Evolutionary conservation across 108 stramenopile species (phyloP).

Genomic region (Cyclotella baltica): DNA sequence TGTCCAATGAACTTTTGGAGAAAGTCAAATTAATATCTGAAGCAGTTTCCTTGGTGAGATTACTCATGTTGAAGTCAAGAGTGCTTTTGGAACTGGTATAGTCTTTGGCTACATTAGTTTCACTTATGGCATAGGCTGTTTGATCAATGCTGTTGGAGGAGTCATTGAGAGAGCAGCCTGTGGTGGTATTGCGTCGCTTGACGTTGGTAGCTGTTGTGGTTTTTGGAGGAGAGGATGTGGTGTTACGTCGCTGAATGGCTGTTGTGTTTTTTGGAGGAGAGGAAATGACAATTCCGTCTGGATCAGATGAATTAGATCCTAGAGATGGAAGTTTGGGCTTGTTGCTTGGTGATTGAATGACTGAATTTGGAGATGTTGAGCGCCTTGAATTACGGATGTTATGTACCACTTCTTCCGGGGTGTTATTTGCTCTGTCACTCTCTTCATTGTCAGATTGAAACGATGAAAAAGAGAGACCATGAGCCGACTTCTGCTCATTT

Average conservation of each 20-base stretch:
- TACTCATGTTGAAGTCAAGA: background rate
- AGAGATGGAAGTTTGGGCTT: too few species aligned
- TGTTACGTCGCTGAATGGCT: too few species aligned
- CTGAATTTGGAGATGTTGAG: too few species aligned
- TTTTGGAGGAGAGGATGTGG: too few species aligned
- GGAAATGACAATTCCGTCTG: background rate
- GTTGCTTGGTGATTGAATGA: too few species aligned
- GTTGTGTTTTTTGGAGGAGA: background rate
- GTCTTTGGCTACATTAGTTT: constrained; percentile 3
- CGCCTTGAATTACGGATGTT: background rate
- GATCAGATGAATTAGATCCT: background rate
- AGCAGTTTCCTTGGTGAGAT: background rate
- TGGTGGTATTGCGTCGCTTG: background rate
- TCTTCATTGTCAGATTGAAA: background rate
- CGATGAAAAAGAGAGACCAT: background rate
- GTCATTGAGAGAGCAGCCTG: background rate
- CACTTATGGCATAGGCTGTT: background rate
- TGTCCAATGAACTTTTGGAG: background rate
- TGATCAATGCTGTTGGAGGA: background rate
- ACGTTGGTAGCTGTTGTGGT: background rate
- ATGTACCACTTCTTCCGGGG: background rate
- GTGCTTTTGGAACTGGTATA: background rate
- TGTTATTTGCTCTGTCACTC: background rate
- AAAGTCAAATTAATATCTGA: background rate
- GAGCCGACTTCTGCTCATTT: too few species aligned